These are phyloP conservation scores for Trichoderma semiorbis DNA, from an alignment of 2,329 filamentous ascomycete genomes.

Conservation along the genomic window DNA sequence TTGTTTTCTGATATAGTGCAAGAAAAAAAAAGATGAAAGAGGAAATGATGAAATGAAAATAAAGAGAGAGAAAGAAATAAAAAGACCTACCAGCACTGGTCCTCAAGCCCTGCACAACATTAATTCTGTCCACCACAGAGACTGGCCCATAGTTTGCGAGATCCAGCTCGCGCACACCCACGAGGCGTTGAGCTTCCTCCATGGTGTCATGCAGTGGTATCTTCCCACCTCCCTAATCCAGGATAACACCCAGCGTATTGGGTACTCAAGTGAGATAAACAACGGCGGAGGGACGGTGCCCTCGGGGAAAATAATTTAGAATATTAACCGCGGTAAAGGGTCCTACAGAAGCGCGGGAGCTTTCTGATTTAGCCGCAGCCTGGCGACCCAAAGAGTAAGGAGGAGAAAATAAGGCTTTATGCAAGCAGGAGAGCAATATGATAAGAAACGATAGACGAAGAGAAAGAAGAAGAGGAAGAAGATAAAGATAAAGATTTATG, in stretches of 20 bases:
- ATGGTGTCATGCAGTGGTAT: constrained; percentile 3
- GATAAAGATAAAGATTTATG: background rate
- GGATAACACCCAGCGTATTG: background rate
- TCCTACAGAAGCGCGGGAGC: constrained; percentile 7
- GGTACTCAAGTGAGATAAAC: background rate
- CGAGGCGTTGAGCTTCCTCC: constrained; percentile 16
- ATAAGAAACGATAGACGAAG: background rate
- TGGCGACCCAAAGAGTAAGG: background rate
- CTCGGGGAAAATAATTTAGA: background rate
- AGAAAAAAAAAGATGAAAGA: background rate
- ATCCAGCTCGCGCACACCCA: constrained; percentile 46
- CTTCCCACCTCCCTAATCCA: constrained; percentile 13
- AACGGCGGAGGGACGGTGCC: background rate
- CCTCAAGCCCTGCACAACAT: constrained; percentile 54
- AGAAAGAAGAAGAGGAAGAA: background rate
- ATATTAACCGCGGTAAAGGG: constrained; percentile 15
- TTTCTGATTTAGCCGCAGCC: constrained; percentile 8
- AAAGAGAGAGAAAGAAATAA: background rate
- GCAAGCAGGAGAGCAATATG: background rate
- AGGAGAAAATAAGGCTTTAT: background rate
- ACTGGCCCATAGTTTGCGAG: constrained; percentile 45
- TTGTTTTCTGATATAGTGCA: background rate
- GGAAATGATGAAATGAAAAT: background rate
- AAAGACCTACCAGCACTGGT: constrained; percentile 56
- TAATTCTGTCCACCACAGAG: constrained; percentile 53